Conservation (phyloP, 2,329 filamentous ascomycete genomes). For the Fusarium austroafricanum region DNA sequence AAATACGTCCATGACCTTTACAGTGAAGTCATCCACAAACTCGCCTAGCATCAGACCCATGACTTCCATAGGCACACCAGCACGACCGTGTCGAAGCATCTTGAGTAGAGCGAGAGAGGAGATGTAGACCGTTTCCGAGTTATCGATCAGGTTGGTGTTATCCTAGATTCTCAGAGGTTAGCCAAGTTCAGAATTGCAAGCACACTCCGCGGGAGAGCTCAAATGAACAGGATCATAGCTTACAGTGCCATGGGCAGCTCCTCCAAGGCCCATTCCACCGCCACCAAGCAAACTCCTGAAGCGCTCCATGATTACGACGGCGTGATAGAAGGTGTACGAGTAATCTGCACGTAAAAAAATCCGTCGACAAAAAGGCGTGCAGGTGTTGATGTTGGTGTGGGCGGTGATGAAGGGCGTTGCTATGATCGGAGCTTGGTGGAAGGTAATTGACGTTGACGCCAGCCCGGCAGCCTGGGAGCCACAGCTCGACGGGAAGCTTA, state of each 20-base stretch:
- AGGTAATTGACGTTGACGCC: conserved; percentile 50
- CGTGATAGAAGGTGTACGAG: conserved; percentile 14
- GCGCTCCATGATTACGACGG: conserved; percentile 77
- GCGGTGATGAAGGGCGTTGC: conserved; percentile 34
- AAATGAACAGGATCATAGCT: conserved; percentile 40
- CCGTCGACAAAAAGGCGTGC: conserved; percentile 1
- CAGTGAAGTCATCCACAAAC: conserved; percentile 99
- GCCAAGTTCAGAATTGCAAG: background rate
- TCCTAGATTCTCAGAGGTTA: conserved; percentile 68
- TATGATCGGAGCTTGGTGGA: conserved; percentile 41
- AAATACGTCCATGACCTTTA: conserved; percentile 97
- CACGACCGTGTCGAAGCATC: conserved; percentile 97
- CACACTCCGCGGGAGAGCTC: conserved; percentile 16
- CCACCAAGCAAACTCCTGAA: conserved; percentile 89
- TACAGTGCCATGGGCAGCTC: conserved; percentile 56
- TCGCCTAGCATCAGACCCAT: conserved; percentile 99
- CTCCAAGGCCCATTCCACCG: conserved; percentile 74
- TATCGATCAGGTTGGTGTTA: conserved; percentile 92
- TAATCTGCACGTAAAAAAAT: background rate
- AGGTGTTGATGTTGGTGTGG: conserved; percentile 22
- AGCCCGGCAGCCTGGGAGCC: conserved; percentile 50
- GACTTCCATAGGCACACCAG: conserved; percentile 99
- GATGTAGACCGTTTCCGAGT: conserved; percentile 99
- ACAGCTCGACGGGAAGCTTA: conserved; percentile 47
- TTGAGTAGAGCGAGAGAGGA: conserved; percentile 96